phyloP scores from a whole-genome alignment of 2,329 filamentous ascomycete genomes.

The Fonsecaea erecta region DNA sequence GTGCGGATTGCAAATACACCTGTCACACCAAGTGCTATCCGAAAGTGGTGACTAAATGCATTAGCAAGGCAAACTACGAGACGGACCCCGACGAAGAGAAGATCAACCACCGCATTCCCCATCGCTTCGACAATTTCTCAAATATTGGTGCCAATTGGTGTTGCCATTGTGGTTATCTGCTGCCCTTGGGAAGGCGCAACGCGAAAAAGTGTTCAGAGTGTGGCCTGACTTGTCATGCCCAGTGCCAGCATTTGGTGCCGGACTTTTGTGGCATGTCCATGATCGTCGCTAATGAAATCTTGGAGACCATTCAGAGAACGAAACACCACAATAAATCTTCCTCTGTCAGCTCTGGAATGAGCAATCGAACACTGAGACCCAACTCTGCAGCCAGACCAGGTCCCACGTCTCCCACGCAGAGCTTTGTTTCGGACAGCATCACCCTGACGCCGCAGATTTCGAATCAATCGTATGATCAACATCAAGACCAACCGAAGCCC shows the following conservation, averaged over 20 bases:
- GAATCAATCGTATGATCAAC: slow-evolving; percentile 43
- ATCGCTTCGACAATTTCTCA: slow-evolving; percentile 94
- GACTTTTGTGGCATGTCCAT: slow-evolving; percentile 99
- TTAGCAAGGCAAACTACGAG: slow-evolving; percentile 98
- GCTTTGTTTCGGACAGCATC: slow-evolving; percentile 33
- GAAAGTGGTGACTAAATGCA: slow-evolving; percentile 98
- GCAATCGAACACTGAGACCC: slow-evolving; percentile 69
- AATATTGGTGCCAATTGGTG: slow-evolving; percentile 99
- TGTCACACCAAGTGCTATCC: slow-evolving; percentile 97
- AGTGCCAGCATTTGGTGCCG: slow-evolving; percentile 92
- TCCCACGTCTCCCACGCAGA: slow-evolving; percentile 37
- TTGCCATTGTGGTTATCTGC: slow-evolving; percentile 95
- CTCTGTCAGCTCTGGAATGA: slow-evolving; percentile 60
- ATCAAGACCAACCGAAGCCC: slow-evolving; percentile 45
- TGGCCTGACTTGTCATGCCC: slow-evolving; percentile 83
- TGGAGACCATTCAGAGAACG: slow-evolving; percentile 80
- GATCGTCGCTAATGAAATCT: slow-evolving; percentile 91
- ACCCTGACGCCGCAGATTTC: slow-evolving; percentile 43
- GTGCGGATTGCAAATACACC: slow-evolving; percentile 98
- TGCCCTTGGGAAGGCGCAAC: slow-evolving; percentile 94
- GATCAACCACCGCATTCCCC: slow-evolving; percentile 98
- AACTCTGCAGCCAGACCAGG: slow-evolving; percentile 53
- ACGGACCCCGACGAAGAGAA: slow-evolving; percentile 98
- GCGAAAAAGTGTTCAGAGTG: slow-evolving; percentile 93
- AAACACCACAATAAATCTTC: slow-evolving; percentile 70